Conservation (phyloP, 176 grass and related monocot genomes). For the Bothriochloa decipiens region DNA sequence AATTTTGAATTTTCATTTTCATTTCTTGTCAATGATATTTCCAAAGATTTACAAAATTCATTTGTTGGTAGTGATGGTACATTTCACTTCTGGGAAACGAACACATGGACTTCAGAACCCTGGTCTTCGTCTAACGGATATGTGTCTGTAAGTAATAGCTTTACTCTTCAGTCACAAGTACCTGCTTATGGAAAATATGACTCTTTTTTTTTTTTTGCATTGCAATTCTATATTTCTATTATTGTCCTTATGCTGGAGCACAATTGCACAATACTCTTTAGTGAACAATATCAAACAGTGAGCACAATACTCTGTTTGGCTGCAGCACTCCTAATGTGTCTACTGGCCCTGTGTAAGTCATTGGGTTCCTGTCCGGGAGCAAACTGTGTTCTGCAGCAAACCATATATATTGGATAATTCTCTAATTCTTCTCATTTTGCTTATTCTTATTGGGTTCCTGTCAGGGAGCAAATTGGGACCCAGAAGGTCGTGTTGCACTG, state of each 20-base stretch:
- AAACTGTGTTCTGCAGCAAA: neutral
- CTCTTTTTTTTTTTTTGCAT: neutral
- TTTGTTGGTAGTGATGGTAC: conserved; percentile 76
- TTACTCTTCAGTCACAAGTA: conserved; percentile 16
- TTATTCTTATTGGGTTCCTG: conserved; percentile 36
- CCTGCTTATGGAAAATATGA: neutral
- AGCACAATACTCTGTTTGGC: neutral
- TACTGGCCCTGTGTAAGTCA: neutral
- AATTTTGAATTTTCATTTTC: conserved; percentile 34
- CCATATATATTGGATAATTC: neutral
- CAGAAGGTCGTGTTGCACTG: conserved; percentile 76
- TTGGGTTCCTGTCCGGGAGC: neutral
- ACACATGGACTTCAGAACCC: conserved; percentile 91
- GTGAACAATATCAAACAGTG: neutral
- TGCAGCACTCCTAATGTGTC: neutral
- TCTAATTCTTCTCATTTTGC: conserved; percentile 20
- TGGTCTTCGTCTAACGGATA: conserved; percentile 95
- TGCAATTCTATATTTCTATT: neutral
- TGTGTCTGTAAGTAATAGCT: conserved; percentile 71
- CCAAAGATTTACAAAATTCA: conserved; percentile 33
- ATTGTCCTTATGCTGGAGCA: neutral
- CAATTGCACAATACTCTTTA: neutral
- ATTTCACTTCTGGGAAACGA: conserved; percentile 97
- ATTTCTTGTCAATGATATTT: conserved; percentile 34
- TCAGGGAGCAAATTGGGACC: conserved; percentile 89